These are phyloP conservation scores for Rhazya stricta DNA, from an alignment of 257 asterid species.

Conservation along the genomic window DNA sequence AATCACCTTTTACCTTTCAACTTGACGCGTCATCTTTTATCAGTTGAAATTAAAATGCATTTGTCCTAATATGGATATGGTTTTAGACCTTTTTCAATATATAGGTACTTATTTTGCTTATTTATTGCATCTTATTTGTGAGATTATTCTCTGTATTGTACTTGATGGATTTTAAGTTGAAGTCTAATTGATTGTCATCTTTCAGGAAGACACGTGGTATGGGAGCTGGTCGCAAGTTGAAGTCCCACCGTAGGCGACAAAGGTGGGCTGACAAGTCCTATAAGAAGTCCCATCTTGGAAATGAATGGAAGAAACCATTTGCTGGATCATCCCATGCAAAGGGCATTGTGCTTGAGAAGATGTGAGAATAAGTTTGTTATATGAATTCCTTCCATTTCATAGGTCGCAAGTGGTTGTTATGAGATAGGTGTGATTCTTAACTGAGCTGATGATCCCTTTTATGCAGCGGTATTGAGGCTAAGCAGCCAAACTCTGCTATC, in stretches of 20 bases:
- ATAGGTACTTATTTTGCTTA: neutral
- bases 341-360: slow-evolving; percentile 78
- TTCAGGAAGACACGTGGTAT: slow-evolving; percentile 72
- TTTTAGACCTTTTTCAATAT: neutral
- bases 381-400: neutral
- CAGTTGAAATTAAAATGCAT: neutral
- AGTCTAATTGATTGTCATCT: neutral
- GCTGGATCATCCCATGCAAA: slow-evolving; percentile 81
- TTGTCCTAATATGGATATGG: neutral
- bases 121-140: neutral
- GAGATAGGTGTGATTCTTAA: neutral
- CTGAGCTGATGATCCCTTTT: neutral
- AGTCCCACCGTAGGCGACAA: slow-evolving; percentile 62
- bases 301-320: slow-evolving; percentile 83
- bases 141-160: neutral
- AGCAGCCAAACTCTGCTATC: slow-evolving; percentile 83
- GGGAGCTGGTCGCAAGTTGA: slow-evolving; percentile 86
- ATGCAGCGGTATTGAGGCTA: slow-evolving; percentile 72
- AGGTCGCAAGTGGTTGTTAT: neutral
- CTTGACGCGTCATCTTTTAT: neutral
- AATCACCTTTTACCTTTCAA: neutral
- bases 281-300: slow-evolving; percentile 74
- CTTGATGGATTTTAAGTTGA: neutral
- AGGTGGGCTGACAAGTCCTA: slow-evolving; percentile 84
- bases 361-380: slow-evolving; percentile 29